Conservation (phyloP, 257 asterid genomes). For the Nicotiana attenuata region DNA sequence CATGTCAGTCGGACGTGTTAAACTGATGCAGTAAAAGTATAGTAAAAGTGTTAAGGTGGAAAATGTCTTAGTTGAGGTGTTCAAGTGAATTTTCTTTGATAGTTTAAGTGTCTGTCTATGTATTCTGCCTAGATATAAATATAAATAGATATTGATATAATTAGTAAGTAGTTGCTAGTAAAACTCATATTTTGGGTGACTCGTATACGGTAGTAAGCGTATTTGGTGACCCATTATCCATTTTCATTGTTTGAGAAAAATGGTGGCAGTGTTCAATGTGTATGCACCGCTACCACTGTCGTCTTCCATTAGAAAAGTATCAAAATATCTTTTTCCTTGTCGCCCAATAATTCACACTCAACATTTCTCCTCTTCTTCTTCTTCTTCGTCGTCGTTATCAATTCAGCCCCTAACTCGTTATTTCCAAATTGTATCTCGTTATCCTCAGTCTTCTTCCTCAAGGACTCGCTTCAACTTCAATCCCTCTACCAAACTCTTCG, state of each 20-base stretch:
- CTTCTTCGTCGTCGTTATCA: not conserved
- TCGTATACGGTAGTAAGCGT: too few relatives aligned
- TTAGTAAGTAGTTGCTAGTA: too few relatives aligned
- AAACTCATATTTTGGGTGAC: too few relatives aligned
- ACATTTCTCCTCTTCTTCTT: not conserved
- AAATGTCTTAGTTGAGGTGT: too few relatives aligned
- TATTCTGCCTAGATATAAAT: too few relatives aligned
- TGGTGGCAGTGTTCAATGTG: not conserved
- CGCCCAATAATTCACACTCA: not conserved
- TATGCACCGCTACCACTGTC: not conserved
- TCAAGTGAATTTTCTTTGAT: too few relatives aligned
- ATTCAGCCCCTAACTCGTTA: not conserved
- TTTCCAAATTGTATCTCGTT: constrained; percentile 11
- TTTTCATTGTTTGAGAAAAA: not conserved
- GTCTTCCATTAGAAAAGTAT: not conserved
- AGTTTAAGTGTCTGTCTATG: too few relatives aligned
- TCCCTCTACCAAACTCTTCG: constrained; percentile 33
- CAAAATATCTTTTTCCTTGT: not conserved
- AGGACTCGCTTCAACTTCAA: not conserved
- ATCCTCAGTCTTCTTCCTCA: constrained; percentile 12
- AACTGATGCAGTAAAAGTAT: too few relatives aligned
- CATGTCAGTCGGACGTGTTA: too few relatives aligned
- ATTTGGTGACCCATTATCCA: not conserved
- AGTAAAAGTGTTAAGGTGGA: too few relatives aligned
- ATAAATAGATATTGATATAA: too few relatives aligned